These are phyloP conservation scores for Irpex sp. DNA, from an alignment of 1,284 basidiomycete genomes.

Conservation along the genomic window DNA sequence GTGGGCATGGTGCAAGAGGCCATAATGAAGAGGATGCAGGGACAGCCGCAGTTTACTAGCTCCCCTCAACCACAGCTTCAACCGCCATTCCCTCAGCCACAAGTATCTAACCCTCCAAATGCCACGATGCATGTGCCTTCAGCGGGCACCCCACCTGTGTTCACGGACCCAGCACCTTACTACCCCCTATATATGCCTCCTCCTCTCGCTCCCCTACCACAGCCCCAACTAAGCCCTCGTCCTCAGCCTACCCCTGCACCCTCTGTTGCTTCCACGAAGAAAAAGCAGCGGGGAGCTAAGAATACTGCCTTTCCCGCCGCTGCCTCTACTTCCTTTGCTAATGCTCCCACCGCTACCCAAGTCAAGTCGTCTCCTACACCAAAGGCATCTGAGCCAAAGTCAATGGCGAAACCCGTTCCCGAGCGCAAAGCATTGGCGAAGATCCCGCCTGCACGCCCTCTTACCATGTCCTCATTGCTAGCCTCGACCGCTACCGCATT, in stretches of 20 bases:
- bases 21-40: neutral
- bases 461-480: slow-evolving; percentile 8
- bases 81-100: slow-evolving; percentile 3
- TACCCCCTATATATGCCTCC: neutral
- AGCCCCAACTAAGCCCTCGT: slow-evolving; percentile 10
- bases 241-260: slow-evolving; percentile 3
- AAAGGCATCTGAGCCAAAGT: slow-evolving; percentile 33
- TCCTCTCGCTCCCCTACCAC: slow-evolving; percentile 1
- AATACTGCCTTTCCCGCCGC: slow-evolving; percentile 27
- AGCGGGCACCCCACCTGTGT: neutral
- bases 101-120: neutral
- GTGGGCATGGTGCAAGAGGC: neutral
- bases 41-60: neutral
- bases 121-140: slow-evolving; percentile 1
- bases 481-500: slow-evolving; percentile 6
- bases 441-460: slow-evolving; percentile 12
- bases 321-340: slow-evolving; percentile 51
- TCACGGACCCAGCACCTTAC: neutral
- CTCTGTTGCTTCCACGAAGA: slow-evolving; percentile 6
- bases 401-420: slow-evolving; percentile 39
- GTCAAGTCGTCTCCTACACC: slow-evolving; percentile 39
- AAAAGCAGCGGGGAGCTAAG: slow-evolving; percentile 6
- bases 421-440: slow-evolving; percentile 25
- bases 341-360: slow-evolving; percentile 44
- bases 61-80: neutral